Evolutionary conservation across 2,329 filamentous ascomycete genomes (phyloP).

Genomic region (Bipolaris victoriae): DNA sequence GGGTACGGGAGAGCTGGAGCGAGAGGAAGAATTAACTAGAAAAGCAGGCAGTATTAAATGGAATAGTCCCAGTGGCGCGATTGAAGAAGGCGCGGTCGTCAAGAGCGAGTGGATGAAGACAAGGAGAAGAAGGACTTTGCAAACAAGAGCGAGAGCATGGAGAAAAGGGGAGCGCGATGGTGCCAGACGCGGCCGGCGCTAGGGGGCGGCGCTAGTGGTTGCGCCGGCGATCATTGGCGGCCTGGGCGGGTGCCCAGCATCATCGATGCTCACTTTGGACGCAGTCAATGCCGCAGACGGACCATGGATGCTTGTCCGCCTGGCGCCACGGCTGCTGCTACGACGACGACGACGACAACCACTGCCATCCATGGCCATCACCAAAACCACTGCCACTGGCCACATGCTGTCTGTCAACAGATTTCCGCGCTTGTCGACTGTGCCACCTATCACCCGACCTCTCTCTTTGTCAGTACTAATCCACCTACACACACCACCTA

Average conservation of each 20-base stretch:
- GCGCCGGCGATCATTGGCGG: constrained; percentile 25
- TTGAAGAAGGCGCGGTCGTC: constrained; percentile 31
- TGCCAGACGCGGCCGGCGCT: constrained; percentile 21
- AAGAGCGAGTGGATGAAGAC: constrained; percentile 34
- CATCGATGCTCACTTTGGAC: constrained; percentile 10
- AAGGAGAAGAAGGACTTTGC: constrained; percentile 18
- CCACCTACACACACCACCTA: too few species aligned
- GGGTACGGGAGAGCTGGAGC: constrained; percentile 39
- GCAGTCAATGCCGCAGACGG: constrained; percentile 3
- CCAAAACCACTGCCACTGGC: background rate
- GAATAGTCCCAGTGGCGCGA: constrained; percentile 30
- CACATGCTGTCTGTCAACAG: background rate
- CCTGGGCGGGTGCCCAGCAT: constrained; percentile 18
- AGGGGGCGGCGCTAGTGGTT: constrained; percentile 16
- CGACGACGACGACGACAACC: too few species aligned
- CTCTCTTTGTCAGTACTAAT: too few species aligned
- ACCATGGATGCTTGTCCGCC: background rate
- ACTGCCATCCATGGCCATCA: too few species aligned
- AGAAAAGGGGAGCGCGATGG: constrained; percentile 31
- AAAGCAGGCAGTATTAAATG: constrained; percentile 40
- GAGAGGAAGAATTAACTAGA: constrained; percentile 50
- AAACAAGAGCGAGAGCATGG: constrained; percentile 12
- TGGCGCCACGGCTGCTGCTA: background rate
- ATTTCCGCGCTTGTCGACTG: too few species aligned
- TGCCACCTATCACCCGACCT: too few species aligned